phyloP scores from a whole-genome alignment of 1,284 basidiomycete species.

The Laetiporus sulphureus region DNA sequence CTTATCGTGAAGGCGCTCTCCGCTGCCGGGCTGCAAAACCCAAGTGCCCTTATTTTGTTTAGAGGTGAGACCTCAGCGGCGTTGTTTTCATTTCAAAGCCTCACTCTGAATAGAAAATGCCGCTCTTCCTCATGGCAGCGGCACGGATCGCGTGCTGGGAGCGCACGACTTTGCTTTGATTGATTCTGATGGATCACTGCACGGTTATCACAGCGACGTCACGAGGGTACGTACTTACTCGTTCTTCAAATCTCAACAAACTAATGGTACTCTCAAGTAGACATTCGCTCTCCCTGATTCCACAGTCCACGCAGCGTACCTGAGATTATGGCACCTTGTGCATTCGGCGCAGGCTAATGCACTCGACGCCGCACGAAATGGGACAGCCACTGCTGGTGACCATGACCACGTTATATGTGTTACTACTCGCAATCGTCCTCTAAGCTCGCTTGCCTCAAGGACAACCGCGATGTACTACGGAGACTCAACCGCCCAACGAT shows the following conservation, averaged over 20 bases:
- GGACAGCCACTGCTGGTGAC: conserved; percentile 43
- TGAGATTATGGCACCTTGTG: conserved; percentile 63
- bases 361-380: conserved; percentile 39
- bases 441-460: too few species aligned
- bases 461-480: too few species aligned
- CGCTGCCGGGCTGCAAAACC: conserved; percentile 49
- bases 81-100: too few species aligned
- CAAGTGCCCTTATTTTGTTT: conserved; percentile 65
- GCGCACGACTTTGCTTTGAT: conserved; percentile 69
- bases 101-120: conserved; percentile 56
- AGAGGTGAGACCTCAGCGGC: conserved; percentile 45
- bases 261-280: too few species aligned
- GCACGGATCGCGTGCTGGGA: conserved; percentile 56
- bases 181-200: conserved; percentile 64
- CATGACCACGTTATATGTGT: too few species aligned
- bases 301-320: conserved; percentile 45
- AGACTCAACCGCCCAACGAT: too few species aligned
- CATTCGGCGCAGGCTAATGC: conserved; percentile 59
- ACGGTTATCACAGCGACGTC: conserved; percentile 74
- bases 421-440: too few species aligned
- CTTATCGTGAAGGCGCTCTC: conserved; percentile 53
- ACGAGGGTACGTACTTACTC: conserved; percentile 70
- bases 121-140: conserved; percentile 77
- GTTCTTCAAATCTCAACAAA: too few species aligned
- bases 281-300: conserved; percentile 64